Evolutionary conservation across 208 protist species (phyloP), one percentile per base, ranked within the genome.

Genomic region (Trypanosoma lewisi): DNA sequence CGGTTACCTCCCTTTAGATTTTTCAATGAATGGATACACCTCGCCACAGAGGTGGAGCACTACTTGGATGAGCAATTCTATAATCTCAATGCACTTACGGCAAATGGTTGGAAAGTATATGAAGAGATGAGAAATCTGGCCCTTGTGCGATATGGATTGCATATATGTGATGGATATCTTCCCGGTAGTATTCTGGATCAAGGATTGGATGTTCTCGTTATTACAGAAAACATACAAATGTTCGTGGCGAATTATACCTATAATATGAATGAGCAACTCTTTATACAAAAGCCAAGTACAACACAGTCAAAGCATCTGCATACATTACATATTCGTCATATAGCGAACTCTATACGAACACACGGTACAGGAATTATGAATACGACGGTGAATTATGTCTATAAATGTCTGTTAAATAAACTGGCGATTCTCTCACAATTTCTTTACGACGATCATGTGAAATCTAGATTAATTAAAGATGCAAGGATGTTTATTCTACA

Each of bases 301-400:
- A 91, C 84, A 23, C 70, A 86, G 58, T 77, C 78, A 11, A 99
- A 98, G 70, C 85, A 96, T 50, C 67, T 99, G 7, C 94, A 98
- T 73, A 97, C 94, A 5, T 91, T 99, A 51, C 89, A 97, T 74
- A 98, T 98, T 56, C 77, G 82, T 12, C 97, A 99, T 76, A 91
- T 99, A 62, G 92, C 97, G 33, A 98, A 98, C 70, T 98, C 96
- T 16, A 98, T 99, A 64, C 82, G 97, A 45, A 98, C 95, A 17
- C 97, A 99, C 77, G 98, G 98, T 53, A 96, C 89, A 14, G 98
- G 98, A 58, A 98, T 99, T 34, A 98, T 99, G 93, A 98, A 98
- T 75, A 99, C 98, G 11, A 91, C 97, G 1, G 95, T 98, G 39
- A 98, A 99, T 80, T 98, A 98, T 73, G 96, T 97, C 1, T 99